These are phyloP conservation scores for Casuarina cunninghamiana DNA, from an alignment of 306 rosid genomes.

Conservation along the genomic window DNA sequence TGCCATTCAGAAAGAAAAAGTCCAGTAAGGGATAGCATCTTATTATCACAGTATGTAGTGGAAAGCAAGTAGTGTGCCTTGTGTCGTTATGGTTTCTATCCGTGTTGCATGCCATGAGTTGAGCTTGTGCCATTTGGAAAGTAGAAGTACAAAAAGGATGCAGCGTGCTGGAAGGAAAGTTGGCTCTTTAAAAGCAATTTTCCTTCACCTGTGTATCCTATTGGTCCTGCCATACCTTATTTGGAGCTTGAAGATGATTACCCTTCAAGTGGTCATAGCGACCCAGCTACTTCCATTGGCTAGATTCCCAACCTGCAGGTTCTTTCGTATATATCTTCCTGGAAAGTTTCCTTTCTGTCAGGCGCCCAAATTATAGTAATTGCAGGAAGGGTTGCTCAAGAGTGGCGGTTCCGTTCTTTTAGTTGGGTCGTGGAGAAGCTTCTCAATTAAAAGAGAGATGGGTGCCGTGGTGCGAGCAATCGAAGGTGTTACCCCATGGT, in stretches of 20 bases:
- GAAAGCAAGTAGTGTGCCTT: too few species aligned
- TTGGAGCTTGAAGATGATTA: neutral
- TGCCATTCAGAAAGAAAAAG: too few species aligned
- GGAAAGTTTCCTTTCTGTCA: constrained; percentile 55
- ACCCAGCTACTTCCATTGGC: neutral
- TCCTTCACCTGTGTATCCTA: constrained; percentile 30
- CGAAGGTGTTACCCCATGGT: constrained; percentile 49
- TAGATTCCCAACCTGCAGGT: constrained; percentile 38
- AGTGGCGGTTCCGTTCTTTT: constrained; percentile 35
- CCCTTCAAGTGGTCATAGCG: neutral
- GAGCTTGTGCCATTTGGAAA: too few species aligned
- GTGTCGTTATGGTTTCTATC: too few species aligned
- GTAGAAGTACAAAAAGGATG: too few species aligned
- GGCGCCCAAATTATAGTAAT: constrained; percentile 49
- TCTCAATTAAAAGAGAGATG: constrained; percentile 32
- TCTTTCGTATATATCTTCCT: constrained; percentile 59
- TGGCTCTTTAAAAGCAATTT: constrained; percentile 26
- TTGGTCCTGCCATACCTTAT: constrained; percentile 36
- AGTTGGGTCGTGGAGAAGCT: constrained; percentile 53
- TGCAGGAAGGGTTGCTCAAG: constrained; percentile 30
- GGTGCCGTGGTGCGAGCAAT: constrained; percentile 61
- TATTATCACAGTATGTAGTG: too few species aligned
- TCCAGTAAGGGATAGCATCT: too few species aligned
- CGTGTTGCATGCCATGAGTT: too few species aligned
- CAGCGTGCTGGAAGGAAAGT: neutral